Base-by-base conservation (phyloP, 805 yeast species). In the Starmerella apis region DNA sequence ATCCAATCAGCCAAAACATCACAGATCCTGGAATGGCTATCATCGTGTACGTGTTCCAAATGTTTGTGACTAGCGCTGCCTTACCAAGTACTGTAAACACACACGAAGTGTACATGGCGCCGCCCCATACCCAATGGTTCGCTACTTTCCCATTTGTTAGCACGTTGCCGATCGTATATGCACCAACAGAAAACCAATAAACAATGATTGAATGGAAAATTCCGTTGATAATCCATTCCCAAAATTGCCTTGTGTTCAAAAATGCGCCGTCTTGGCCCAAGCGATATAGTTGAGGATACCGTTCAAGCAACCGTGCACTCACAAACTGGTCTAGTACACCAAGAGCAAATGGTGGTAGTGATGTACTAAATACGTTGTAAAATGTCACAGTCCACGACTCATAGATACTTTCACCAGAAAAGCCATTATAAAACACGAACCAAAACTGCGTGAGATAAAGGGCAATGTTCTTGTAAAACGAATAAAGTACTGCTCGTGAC, bases 341-440 rank as follows among this genome's bases (percentile, higher is more conserved):
- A 59, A 92, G 72, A 2, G 90, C 94, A 68, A 92, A 85, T 0
- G 99, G 98, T 2, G 99, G 99, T 39, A 86, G 70, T 28, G 85
- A 96, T 0, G 97, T 86, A 67, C 90, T 92, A 48, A 94, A 74
- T 10, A 94, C 95, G 63, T 94, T 92, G 71, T 92, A 94, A 57
- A 85, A 84, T 0, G 98, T 92, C 64, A 94, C 78, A 0, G 96
- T 86, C 99, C 99, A 92, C 0, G 97, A 88, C 66, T 92, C 99
- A 64, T 84, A 83, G 59, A 92, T 81, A 0, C 95, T 86, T 68
- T 92, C 96, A 16, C 99, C 99, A 20, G 96, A 86, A 63, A 78
- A 92, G 4, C 86, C 90, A 65, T 88, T 92, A 52, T 80, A 75
- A 64, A 92, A 92, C 19, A 90, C 96, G 66, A 77, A 92, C 98